Evolutionary conservation across 768 basidiomycete genomes (phyloP).

Genomic region (Mycena metata): DNA sequence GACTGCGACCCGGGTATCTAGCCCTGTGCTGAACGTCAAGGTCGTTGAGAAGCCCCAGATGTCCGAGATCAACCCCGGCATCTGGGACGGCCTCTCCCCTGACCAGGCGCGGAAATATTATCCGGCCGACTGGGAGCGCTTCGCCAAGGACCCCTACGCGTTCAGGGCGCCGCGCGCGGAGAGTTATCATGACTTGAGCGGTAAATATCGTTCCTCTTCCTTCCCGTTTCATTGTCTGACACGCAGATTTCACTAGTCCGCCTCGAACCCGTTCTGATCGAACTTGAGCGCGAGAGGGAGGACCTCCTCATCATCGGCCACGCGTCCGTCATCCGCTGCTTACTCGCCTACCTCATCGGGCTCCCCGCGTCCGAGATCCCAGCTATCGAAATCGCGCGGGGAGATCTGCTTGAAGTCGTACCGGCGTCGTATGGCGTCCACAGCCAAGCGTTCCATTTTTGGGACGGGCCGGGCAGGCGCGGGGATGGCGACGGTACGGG

Average conservation of each 20-base stretch:
- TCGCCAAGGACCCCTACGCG: conserved; percentile 92
- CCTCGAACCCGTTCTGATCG: conserved; percentile 92
- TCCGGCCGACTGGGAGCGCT: conserved; percentile 94
- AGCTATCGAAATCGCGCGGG: conserved; percentile 96
- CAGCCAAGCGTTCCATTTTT: conserved; percentile 91
- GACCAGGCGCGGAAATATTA: conserved; percentile 92
- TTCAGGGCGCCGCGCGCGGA: conserved; percentile 95
- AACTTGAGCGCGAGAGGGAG: conserved; percentile 93
- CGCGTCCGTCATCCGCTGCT: conserved; percentile 96
- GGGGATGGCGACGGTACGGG: conserved; percentile 52
- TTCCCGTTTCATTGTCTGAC: background rate
- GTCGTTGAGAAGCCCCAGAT: conserved; percentile 97
- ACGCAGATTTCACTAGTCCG: conserved; percentile 70
- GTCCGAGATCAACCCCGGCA: conserved; percentile 97
- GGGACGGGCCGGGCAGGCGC: conserved; percentile 86
- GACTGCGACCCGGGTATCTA: conserved; percentile 18
- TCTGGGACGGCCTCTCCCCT: conserved; percentile 96
- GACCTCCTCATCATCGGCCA: conserved; percentile 97
- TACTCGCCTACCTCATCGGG: conserved; percentile 93
- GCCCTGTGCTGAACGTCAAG: conserved; percentile 67
- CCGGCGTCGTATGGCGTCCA: conserved; percentile 93
- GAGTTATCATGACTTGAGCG: conserved; percentile 95
- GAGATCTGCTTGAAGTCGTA: conserved; percentile 94
- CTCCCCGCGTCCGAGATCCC: conserved; percentile 97
- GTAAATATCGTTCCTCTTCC: conserved; percentile 52